Evolutionary conservation across 768 basidiomycete genomes (phyloP).

Genomic region (Leucogyrophana mollusca): DNA sequence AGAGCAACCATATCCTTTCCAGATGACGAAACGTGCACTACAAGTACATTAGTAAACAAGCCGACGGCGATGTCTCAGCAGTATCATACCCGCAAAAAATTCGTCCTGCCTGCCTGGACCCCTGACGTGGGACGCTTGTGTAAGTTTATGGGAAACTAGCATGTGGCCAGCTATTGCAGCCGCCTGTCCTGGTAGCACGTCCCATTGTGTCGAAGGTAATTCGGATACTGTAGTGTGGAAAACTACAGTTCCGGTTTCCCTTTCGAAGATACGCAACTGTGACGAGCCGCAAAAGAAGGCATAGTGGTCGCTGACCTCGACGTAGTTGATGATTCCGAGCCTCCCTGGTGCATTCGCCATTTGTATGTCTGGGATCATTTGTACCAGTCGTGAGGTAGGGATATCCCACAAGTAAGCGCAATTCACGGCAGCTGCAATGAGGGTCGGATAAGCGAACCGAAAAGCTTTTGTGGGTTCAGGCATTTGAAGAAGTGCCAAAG

Average conservation of each 20-base stretch:
- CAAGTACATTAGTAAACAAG: conserved; percentile 3
- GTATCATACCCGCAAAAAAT: conserved; percentile 27
- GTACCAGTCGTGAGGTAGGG: conserved; percentile 44
- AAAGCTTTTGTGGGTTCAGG: conserved; percentile 51
- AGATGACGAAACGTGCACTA: conserved; percentile 46
- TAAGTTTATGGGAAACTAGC: conserved; percentile 21
- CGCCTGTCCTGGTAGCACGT: conserved; percentile 19
- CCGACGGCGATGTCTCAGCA: neutral
- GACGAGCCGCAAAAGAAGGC: conserved; percentile 56
- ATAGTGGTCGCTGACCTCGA: conserved; percentile 59
- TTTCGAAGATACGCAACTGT: conserved; percentile 53
- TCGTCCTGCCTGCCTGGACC: conserved; percentile 4
- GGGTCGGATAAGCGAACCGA: conserved; percentile 65
- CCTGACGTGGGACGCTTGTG: conserved; percentile 5
- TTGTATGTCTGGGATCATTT: conserved; percentile 46
- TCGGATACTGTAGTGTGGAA: conserved; percentile 41
- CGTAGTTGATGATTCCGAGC: conserved; percentile 51
- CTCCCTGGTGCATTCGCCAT: neutral
- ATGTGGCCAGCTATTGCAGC: conserved; percentile 6
- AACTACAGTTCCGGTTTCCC: conserved; percentile 42
- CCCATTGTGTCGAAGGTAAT: conserved; percentile 33
- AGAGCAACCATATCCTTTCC: conserved; percentile 37
- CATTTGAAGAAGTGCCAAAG: conserved; percentile 56
- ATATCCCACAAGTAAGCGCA: conserved; percentile 65
- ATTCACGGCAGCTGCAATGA: conserved; percentile 47